Base-by-base conservation (phyloP, 176 grass and related monocot genomes). In the Aegilops speltoides region DNA sequence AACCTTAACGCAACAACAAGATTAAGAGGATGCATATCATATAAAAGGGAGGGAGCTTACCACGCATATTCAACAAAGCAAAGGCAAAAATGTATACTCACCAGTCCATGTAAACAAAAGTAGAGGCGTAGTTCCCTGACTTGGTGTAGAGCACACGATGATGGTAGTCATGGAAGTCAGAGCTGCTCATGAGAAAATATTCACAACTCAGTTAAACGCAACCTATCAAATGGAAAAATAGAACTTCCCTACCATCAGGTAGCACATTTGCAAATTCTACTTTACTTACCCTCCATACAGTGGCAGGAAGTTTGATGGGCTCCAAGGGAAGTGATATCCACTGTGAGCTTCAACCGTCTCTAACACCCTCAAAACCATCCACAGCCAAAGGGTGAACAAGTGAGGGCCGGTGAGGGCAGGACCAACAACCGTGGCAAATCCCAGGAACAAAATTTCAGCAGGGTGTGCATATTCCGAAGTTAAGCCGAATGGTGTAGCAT, bases 41-140 rank as follows among this genome's bases (percentile, higher is more conserved):
- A 57, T 34, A 10, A 10, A 77, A 71, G 17, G 14, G 45, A 52
- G 1, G 16, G 22, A 54, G 50, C 16, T 19, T 54, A 54, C 50
- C 66, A 76, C 7, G 22, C 50, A 59, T 59, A 84, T 76, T 84
- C 12, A 12, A 77, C 62, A 87, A 5, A 40, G 68, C 22, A 76
- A 38, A 31, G 48, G 22, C 17, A 56, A 50, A 83, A 8, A 12
- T 52, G 73, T 77, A 46, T 77, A 48, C 85, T 83, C 71, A 97
- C 95, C 95, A 94, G 87, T 97, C 95, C 95, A 97, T 97, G 81
- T 97, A 97, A 78, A 93, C 85, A 89, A 97, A 97, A 81, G 95
- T 94, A n/a, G 95, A 97, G 56, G 95, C 89, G 48, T 97, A 97
- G 77, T 94, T 93, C 20, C 92, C 92, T 4, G 92, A 97, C 48